Percentiles rank a stretch among this genome's conserved stretches.
phyloP scores from a whole-genome alignment of 768 basidiomycete species.

The Leccinum longicurvipes region DNA sequence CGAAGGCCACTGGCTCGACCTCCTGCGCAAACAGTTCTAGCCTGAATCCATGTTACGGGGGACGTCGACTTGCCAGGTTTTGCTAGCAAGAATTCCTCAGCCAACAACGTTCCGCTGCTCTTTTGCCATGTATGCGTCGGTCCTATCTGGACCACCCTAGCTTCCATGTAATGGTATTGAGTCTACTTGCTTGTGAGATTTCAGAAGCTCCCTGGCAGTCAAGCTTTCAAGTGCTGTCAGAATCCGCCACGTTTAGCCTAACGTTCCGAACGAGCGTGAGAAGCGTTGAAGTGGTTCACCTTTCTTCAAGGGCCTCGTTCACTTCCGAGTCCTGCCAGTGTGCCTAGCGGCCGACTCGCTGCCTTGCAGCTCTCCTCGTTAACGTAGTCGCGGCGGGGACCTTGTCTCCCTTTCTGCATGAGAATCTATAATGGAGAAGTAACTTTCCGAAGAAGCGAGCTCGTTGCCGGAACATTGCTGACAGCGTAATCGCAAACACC shows the following conservation, averaged over 20 bases:
- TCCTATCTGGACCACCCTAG: constrained; percentile 43
- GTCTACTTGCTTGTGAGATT: constrained; percentile 61
- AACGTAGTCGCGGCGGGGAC: neutral
- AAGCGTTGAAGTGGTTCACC: too few species aligned
- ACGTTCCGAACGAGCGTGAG: too few species aligned
- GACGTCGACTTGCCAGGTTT: constrained; percentile 48
- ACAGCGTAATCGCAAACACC: neutral
- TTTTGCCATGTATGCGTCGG: constrained; percentile 59
- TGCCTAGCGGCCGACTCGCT: too few species aligned
- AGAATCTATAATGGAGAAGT: neutral
- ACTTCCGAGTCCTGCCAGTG: too few species aligned
- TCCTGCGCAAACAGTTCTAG: constrained; percentile 44
- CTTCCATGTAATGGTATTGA: constrained; percentile 60
- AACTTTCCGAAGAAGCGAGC: neutral
- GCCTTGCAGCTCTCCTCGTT: too few species aligned
- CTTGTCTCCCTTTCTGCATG: neutral
- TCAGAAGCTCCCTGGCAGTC: constrained; percentile 56
- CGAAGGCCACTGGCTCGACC: constrained; percentile 37
- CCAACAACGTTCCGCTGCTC: constrained; percentile 52
- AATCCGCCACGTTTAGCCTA: too few species aligned
- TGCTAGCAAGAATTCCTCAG: constrained; percentile 41
- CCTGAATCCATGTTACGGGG: constrained; percentile 47
- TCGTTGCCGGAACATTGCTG: neutral
- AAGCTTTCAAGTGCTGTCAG: too few species aligned
- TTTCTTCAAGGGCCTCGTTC: too few species aligned